Evolutionary conservation across 2,329 filamentous ascomycete genomes (phyloP), one percentile per base, ranked within the genome.

Genomic region (Aspergillus neoniger): DNA sequence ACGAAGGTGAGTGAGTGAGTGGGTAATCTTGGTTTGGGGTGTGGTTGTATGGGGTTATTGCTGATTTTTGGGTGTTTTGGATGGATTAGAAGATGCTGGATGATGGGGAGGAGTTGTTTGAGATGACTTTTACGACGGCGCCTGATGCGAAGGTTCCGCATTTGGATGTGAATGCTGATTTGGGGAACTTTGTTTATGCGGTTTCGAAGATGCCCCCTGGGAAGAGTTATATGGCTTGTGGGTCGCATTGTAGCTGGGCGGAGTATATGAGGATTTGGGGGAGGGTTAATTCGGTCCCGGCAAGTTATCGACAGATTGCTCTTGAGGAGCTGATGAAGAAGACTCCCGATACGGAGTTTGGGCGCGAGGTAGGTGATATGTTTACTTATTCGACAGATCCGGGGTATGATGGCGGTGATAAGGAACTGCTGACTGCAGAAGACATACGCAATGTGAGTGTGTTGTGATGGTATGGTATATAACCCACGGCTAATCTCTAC

Each of bases 141-240:
- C 76, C 81, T 0, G 60, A 77, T 50, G 74, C 69, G 23, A 61
- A 63, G 1, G 67, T 80, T 0, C 82, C 81, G 4, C 82, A 84
- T 49, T 67, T 84, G 0, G 77, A 79, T 15, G 79, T 82, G 5
- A 77, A 77, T n/a, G 69, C 70, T 3, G 82, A 85, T 61, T 76
- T 77, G 68, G 82, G 82, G 0, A 78, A 73, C 64, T 82, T 83
- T 53, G 76, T 77, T 14, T 82, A 81, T 53, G 82, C 80, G 10
- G 80, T 84, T 1, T 77, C 75, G 49, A 77, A 83, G 61, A 81
- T 83, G 79, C 78, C 80, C 0, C 76, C 81, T 0, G 81, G 81
- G 1, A 80, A 80, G 50, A 69, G 71, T 1, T 84, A 83, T 65
- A 82, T 84, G 76, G 81, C 81, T 0, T 79, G 72, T 30, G 81